Percentiles rank a stretch among this genome's conserved stretches.
phyloP scores from a whole-genome alignment of 1,284 basidiomycete genomes.

The Trichosporon coremiiforme region DNA sequence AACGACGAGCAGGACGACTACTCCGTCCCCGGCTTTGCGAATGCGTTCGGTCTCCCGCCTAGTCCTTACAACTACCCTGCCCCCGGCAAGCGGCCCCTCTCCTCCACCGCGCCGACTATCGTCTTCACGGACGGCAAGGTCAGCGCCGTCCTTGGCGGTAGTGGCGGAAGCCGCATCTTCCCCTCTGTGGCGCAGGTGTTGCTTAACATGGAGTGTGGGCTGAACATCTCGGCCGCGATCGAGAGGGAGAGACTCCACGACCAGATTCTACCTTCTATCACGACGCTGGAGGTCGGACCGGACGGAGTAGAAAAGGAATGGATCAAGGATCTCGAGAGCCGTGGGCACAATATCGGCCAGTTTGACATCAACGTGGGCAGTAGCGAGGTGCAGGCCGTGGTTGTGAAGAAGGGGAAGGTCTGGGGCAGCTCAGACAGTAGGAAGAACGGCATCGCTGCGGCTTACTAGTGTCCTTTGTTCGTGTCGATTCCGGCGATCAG shows the following conservation, averaged over 20 bases:
- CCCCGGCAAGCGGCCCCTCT: conserved; percentile 78
- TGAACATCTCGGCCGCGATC: conserved; percentile 76
- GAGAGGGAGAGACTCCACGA: conserved; percentile 89
- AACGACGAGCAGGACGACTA: conserved; percentile 90
- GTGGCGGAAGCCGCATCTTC: conserved; percentile 86
- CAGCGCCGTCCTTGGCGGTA: conserved; percentile 74
- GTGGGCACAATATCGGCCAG: conserved; percentile 72
- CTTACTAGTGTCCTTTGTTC: conserved; percentile 38
- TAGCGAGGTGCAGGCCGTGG: conserved; percentile 66
- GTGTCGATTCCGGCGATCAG: no score
- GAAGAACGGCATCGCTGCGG: conserved; percentile 55
- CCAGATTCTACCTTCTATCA: conserved; percentile 72
- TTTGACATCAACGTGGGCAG: conserved; percentile 56
- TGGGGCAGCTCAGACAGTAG: conserved; percentile 49
- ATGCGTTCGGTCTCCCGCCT: conserved; percentile 79
- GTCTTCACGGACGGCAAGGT: conserved; percentile 76
- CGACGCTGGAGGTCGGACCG: conserved; percentile 65
- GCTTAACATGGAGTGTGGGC: conserved; percentile 77
- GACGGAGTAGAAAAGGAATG: conserved; percentile 62
- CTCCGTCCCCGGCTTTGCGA: conserved; percentile 74
- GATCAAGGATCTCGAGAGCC: conserved; percentile 62
- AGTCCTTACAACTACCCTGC: conserved; percentile 88
- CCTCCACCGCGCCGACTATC: conserved; percentile 78
- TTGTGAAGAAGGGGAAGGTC: conserved; percentile 58
- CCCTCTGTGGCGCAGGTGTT: conserved; percentile 76